phyloP scores from a whole-genome alignment of 1,139 yeast species.

The Kazachstania sp. region DNA sequence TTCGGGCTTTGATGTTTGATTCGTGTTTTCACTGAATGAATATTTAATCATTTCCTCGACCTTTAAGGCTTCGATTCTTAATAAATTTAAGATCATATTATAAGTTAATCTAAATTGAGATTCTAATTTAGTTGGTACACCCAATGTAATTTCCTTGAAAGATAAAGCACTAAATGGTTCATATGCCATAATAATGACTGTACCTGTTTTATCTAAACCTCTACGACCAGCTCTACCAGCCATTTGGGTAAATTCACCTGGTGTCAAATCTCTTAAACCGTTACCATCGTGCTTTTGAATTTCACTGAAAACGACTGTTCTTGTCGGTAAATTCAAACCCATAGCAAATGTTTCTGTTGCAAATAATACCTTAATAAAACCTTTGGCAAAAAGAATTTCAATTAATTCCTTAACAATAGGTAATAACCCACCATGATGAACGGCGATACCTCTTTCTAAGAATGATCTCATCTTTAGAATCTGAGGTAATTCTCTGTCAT shows the following conservation, averaged over 20 bases:
- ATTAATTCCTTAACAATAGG: slow-evolving; percentile 95
- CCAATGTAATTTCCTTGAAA: slow-evolving; percentile 74
- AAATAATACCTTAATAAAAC: slow-evolving; percentile 80
- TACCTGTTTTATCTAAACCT: slow-evolving; percentile 88
- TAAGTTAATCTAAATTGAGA: slow-evolving; percentile 92
- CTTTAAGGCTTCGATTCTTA: slow-evolving; percentile 85
- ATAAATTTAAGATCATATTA: slow-evolving; percentile 84
- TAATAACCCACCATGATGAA: slow-evolving; percentile 92
- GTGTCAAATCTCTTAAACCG: slow-evolving; percentile 67
- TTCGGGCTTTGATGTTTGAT: slow-evolving; percentile 81
- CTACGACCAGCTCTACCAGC: slow-evolving; percentile 98
- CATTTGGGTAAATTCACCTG: slow-evolving; percentile 98
- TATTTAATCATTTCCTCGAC: slow-evolving; percentile 98
- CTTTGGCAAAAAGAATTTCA: slow-evolving; percentile 80
- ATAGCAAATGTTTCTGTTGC: slow-evolving; percentile 98
- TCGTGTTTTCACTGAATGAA: slow-evolving; percentile 84
- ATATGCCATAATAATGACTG: slow-evolving; percentile 89
- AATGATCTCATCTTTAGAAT: slow-evolving; percentile 73
- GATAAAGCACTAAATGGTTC: slow-evolving; percentile 53
- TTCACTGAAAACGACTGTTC: slow-evolving; percentile 87
- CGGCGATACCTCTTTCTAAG: slow-evolving; percentile 86
- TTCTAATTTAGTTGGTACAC: slow-evolving; percentile 78
- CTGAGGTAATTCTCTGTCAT: slow-evolving; percentile 90
- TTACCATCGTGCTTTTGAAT: slow-evolving; percentile 86
- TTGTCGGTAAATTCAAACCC: slow-evolving; percentile 95